These are phyloP conservation scores for Arthrobotrys megalospora DNA, from an alignment of 2,329 filamentous ascomycete species.

Conservation along the genomic window DNA sequence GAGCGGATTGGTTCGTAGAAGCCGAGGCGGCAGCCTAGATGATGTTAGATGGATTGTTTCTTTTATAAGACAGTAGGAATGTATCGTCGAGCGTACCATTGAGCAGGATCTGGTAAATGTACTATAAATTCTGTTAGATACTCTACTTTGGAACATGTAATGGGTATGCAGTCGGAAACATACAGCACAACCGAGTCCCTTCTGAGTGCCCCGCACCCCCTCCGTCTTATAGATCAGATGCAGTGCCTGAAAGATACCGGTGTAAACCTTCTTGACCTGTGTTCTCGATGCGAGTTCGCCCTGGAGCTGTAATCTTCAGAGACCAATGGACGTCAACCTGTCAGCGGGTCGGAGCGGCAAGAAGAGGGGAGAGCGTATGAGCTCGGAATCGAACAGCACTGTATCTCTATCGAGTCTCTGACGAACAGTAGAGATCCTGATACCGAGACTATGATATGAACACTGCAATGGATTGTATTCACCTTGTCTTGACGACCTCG, in stretches of 20 bases:
- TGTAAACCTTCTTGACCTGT: conserved; percentile 88
- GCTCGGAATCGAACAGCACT: not conserved
- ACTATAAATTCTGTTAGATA: conserved; percentile 69
- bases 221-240: conserved; percentile 92
- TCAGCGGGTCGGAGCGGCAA: conserved; percentile 37
- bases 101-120: conserved; percentile 94
- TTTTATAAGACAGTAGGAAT: not conserved
- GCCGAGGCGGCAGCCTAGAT: conserved; percentile 82
- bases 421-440: not conserved
- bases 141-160: not conserved
- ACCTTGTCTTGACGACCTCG: conserved; percentile 99
- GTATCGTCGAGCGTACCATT: conserved; percentile 74
- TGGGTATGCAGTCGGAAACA: conserved; percentile 60
- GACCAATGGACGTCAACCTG: conserved; percentile 10
- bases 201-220: conserved; percentile 85
- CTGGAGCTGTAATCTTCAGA: conserved; percentile 86
- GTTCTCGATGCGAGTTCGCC: conserved; percentile 92
- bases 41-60: not conserved
- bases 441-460: not conserved
- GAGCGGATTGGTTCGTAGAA: conserved; percentile 97
- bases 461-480: conserved; percentile 60
- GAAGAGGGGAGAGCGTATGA: not conserved
- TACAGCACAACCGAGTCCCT: conserved; percentile 87
- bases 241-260: conserved; percentile 90
- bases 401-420: not conserved